These are phyloP conservation scores for Striga asiatica DNA, from an alignment of 257 asterid genomes.

Conservation along the genomic window DNA sequence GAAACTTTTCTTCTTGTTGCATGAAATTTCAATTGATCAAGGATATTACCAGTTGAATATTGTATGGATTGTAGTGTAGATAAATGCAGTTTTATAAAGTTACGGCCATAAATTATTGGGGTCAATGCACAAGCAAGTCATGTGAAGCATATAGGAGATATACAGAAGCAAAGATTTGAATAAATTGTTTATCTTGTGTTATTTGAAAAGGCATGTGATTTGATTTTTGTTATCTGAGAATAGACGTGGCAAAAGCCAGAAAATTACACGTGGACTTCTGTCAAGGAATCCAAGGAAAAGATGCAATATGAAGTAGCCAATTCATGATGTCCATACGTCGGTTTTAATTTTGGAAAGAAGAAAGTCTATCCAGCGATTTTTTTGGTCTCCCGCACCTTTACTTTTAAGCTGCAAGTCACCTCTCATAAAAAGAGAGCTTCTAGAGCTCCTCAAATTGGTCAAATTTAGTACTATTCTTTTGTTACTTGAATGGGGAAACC, in stretches of 20 bases:
- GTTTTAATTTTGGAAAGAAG: background rate
- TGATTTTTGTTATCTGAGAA: background rate
- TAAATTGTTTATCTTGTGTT: background rate
- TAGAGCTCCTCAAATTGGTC: too few species aligned
- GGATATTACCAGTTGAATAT: too few species aligned
- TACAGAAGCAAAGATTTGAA: background rate
- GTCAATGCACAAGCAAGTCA: background rate
- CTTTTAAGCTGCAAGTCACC: background rate
- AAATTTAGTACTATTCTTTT: background rate
- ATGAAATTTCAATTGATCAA: too few species aligned
- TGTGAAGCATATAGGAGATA: background rate
- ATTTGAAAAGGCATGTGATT: background rate
- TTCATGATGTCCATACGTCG: background rate
- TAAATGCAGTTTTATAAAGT: too few species aligned
- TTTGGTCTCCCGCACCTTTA: background rate
- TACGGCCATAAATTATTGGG: background rate
- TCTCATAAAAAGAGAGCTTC: too few species aligned
- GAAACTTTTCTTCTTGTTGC: background rate
- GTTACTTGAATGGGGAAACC: background rate
- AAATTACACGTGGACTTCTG: background rate
- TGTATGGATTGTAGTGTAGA: too few species aligned
- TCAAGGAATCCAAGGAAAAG: background rate
- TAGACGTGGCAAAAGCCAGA: too few species aligned
- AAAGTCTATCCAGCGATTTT: background rate
- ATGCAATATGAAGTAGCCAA: slow-evolving; percentile 4